Percentiles rank a stretch among this genome's conserved stretches.
phyloP scores from a whole-genome alignment of 2,329 filamentous ascomycete genomes.

The Pseudocercospora fijiensis region DNA sequence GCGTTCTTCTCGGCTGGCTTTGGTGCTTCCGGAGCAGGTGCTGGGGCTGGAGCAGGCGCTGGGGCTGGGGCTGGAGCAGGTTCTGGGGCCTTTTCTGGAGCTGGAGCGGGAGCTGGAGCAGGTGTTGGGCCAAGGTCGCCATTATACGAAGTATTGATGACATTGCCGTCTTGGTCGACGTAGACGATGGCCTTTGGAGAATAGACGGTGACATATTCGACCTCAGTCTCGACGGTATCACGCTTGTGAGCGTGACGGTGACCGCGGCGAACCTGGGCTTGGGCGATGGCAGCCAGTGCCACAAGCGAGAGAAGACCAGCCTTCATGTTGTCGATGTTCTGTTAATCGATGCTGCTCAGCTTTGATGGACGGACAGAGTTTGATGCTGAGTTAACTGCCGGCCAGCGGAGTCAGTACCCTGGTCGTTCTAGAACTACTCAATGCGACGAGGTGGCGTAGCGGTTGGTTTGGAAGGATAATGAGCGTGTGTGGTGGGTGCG shows the following conservation, averaged over 20 bases:
- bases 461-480: background rate
- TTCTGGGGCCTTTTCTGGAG: slow-evolving; percentile 16
- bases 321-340: slow-evolving; percentile 33
- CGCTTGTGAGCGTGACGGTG: slow-evolving; percentile 42
- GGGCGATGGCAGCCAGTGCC: slow-evolving; percentile 29
- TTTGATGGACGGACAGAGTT: slow-evolving; percentile 6
- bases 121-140: background rate
- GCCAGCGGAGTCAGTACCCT: slow-evolving; percentile 29
- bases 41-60: slow-evolving; percentile 19
- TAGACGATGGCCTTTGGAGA: slow-evolving; percentile 57
- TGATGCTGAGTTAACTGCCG: slow-evolving; percentile 22
- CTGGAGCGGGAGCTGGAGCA: slow-evolving; percentile 14
- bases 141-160: slow-evolving; percentile 35
- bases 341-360: slow-evolving; percentile 13
- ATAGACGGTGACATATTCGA: slow-evolving; percentile 43
- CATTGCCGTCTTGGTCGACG: slow-evolving; percentile 58
- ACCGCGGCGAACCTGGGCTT: slow-evolving; percentile 36
- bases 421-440: background rate
- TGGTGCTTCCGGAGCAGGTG: slow-evolving; percentile 21
- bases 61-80: slow-evolving; percentile 16
- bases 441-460: background rate
- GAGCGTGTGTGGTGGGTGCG: background rate
- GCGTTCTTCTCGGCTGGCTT: slow-evolving; percentile 1
- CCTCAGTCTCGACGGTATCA: slow-evolving; percentile 37
- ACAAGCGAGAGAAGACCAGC: slow-evolving; percentile 33